Percentiles rank a stretch among this genome's conserved stretches.
phyloP scores from a whole-genome alignment of 1,284 basidiomycete genomes.

The Ceratobasidium sp. region DNA sequence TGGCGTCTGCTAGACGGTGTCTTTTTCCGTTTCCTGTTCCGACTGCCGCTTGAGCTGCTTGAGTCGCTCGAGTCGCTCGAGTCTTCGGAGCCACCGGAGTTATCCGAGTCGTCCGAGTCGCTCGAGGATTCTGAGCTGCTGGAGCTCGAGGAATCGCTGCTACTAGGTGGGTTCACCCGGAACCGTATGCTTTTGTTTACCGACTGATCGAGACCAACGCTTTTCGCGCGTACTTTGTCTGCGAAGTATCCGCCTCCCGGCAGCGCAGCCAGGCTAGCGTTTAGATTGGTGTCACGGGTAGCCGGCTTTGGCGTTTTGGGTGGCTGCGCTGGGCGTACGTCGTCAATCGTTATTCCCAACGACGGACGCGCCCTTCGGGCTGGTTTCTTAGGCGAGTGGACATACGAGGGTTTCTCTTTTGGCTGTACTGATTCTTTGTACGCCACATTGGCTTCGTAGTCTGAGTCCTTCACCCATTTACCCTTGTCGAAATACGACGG shows the following conservation, averaged over 20 bases:
- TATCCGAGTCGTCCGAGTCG: background rate
- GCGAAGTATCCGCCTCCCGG: constrained; percentile 21
- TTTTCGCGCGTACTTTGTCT: background rate
- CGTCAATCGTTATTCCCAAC: background rate
- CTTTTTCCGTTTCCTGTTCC: constrained; percentile 10
- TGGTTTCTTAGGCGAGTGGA: background rate
- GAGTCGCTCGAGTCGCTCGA: background rate
- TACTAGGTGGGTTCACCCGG: background rate
- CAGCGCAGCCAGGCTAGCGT: background rate
- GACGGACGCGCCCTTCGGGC: background rate
- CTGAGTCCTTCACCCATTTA: background rate
- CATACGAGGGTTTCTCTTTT: background rate
- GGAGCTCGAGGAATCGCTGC: background rate
- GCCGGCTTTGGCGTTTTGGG: background rate
- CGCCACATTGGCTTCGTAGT: background rate
- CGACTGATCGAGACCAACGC: background rate
- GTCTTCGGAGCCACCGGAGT: no score
- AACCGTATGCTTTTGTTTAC: background rate
- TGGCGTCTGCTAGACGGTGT: background rate
- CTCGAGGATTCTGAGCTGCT: background rate
- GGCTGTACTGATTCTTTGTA: background rate
- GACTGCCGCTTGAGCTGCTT: constrained; percentile 12
- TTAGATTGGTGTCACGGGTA: background rate
- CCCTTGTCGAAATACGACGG: constrained; percentile 17
- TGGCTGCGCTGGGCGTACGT: background rate